Conservation (phyloP, 2,329 filamentous ascomycete genomes). For the Venturia asperata region DNA sequence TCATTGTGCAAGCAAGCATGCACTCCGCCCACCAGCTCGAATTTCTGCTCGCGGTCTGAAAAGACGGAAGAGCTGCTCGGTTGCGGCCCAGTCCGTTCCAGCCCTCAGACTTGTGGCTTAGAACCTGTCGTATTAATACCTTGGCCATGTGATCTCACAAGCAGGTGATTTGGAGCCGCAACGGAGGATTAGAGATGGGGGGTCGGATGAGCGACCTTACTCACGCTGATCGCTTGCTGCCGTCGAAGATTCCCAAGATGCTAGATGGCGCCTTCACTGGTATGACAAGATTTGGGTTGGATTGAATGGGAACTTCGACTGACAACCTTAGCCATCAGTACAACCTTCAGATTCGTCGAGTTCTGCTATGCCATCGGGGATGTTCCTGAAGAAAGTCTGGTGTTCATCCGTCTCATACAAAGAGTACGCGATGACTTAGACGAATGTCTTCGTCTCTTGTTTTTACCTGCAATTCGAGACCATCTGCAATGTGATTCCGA, state of each 20-base stretch:
- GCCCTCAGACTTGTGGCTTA: background rate
- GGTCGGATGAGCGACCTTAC: background rate
- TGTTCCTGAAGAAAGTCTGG: conserved; percentile 25
- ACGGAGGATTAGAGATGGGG: background rate
- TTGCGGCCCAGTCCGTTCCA: background rate
- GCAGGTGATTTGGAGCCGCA: conserved; percentile 6
- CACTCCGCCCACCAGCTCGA: background rate
- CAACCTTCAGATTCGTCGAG: conserved; percentile 28
- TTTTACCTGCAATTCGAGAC: conserved; percentile 23
- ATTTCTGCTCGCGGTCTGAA: background rate
- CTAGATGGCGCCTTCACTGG: background rate
- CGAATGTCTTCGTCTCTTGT: conserved; percentile 28
- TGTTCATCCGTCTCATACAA: conserved; percentile 27
- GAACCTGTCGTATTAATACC: background rate
- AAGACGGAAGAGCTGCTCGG: background rate
- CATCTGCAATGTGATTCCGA: conserved; percentile 26
- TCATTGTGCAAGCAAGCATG: background rate
- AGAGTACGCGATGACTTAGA: conserved; percentile 27
- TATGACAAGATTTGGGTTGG: background rate
- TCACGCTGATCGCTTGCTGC: background rate
- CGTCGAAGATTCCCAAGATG: background rate
- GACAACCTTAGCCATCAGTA: conserved; percentile 23
- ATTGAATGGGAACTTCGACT: background rate
- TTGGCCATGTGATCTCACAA: background rate
- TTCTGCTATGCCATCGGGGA: conserved; percentile 25